Evolutionary conservation across 176 grass and related monocot genomes (phyloP).

Genomic region (Raddia distichophylla): DNA sequence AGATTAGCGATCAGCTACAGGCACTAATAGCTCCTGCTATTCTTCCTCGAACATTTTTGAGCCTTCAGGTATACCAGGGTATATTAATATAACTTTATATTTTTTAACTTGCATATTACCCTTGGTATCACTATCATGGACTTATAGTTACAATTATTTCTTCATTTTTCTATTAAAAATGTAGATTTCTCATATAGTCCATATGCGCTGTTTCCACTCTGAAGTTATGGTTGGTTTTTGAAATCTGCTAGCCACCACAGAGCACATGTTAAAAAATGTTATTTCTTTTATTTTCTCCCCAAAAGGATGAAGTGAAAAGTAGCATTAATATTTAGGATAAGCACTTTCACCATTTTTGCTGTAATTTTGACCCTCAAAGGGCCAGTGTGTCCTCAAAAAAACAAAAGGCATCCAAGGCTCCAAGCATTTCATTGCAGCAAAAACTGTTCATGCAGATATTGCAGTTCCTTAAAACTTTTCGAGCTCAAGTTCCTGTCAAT

Average conservation of each 20-base stretch:
- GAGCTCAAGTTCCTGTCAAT: constrained; percentile 74
- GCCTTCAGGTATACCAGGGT: constrained; percentile 62
- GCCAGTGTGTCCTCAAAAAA: neutral
- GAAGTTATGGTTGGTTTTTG: constrained; percentile 16
- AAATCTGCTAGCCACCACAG: neutral
- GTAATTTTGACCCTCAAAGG: neutral
- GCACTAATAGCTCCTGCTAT: constrained; percentile 93
- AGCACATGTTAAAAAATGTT: neutral
- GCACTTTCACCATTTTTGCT: neutral
- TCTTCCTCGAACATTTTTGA: constrained; percentile 90
- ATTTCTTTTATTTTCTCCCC: neutral
- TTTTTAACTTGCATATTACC: neutral
- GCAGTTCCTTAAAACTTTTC: constrained; percentile 87
- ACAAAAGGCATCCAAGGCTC: neutral
- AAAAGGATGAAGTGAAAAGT: neutral
- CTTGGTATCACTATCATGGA: neutral
- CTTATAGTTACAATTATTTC: neutral
- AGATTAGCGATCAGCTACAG: constrained; percentile 88
- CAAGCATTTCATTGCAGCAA: neutral
- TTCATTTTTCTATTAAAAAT: neutral
- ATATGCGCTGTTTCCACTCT: neutral
- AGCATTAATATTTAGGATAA: neutral
- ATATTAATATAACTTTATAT: neutral
- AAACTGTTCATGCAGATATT: constrained; percentile 66
- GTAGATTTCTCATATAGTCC: neutral